Conservation (phyloP, 2,329 filamentous ascomycete genomes). For the Ambrosiella xylebori region DNA sequence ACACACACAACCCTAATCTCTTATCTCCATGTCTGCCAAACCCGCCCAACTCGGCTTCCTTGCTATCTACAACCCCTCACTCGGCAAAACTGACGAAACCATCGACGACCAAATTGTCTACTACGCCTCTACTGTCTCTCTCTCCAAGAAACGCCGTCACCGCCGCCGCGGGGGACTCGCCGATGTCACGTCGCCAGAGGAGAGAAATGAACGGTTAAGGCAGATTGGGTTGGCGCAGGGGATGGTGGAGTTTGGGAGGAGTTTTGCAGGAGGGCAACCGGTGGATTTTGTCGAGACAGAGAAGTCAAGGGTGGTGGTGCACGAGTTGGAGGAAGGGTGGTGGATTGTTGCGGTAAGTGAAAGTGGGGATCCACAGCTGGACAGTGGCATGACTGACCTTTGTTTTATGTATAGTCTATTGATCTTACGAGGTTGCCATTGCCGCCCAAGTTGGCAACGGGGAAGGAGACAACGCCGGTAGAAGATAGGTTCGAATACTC, state of each 20-base stretch:
- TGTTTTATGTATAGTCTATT: slow-evolving; percentile 40
- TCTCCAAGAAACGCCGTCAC: slow-evolving; percentile 23
- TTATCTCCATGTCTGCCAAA: slow-evolving; percentile 26
- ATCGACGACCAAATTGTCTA: slow-evolving; percentile 79
- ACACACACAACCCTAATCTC: slow-evolving; percentile 25
- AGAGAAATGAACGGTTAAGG: slow-evolving; percentile 70
- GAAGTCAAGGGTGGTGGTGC: slow-evolving; percentile 65
- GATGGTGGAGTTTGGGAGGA: slow-evolving; percentile 83
- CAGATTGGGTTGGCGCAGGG: slow-evolving; percentile 94
- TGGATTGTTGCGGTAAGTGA: slow-evolving; percentile 73
- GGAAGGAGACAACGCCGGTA: slow-evolving; percentile 23
- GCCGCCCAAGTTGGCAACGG: slow-evolving; percentile 33
- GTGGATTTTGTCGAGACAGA: slow-evolving; percentile 85
- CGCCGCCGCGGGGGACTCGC: slow-evolving; percentile 16
- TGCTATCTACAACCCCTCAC: slow-evolving; percentile 82
- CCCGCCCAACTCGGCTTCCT: slow-evolving; percentile 52
- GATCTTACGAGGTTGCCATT: slow-evolving; percentile 59
- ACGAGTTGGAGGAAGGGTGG: slow-evolving; percentile 81
- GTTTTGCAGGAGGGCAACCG: slow-evolving; percentile 60
- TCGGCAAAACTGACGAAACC: slow-evolving; percentile 41
- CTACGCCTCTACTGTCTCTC: slow-evolving; percentile 51
- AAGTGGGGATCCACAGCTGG: background rate
- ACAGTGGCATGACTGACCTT: background rate
- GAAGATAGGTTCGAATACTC: slow-evolving; percentile 55
- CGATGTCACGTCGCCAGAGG: slow-evolving; percentile 34